Evolutionary conservation across 331 rosid species (phyloP).

Genomic region (Erythrophleum ivorense): DNA sequence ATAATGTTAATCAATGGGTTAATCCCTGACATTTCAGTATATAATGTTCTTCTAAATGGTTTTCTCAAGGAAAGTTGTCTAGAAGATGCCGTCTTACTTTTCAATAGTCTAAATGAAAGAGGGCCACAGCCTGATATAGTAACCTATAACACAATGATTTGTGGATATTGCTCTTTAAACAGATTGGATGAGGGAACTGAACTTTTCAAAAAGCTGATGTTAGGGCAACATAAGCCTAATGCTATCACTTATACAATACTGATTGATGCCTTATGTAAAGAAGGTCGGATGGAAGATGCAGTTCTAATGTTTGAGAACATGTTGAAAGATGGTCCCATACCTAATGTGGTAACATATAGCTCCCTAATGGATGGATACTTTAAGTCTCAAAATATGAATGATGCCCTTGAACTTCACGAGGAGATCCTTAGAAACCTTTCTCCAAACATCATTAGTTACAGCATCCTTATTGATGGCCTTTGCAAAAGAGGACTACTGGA

Average conservation of each 20-base stretch:
- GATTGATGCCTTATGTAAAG: conserved; percentile 42
- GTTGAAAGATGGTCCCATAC: conserved; percentile 36
- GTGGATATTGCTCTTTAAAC: conserved; percentile 42
- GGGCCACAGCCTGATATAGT: conserved; percentile 40
- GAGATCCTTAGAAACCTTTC: conserved; percentile 40
- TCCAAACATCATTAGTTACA: conserved; percentile 48
- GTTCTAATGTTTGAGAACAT: conserved; percentile 35
- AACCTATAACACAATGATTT: conserved; percentile 45
- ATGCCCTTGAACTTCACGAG: conserved; percentile 43
- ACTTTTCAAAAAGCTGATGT: conserved; percentile 31
- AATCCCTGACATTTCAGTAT: conserved; percentile 38
- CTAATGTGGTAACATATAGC: conserved; percentile 45
- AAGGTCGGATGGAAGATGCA: conserved; percentile 45
- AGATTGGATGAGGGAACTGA: conserved; percentile 39
- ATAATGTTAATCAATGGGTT: conserved; percentile 39
- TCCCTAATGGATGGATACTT: conserved; percentile 48
- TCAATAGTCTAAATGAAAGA: conserved; percentile 23
- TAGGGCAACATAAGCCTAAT: conserved; percentile 38
- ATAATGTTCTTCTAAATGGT: conserved; percentile 41
- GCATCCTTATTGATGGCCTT: conserved; percentile 49
- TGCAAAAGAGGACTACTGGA: conserved; percentile 48
- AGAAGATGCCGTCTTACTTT: conserved; percentile 33
- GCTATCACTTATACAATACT: conserved; percentile 41
- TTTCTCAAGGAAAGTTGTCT: conserved; percentile 26
- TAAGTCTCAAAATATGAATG: conserved; percentile 33